phyloP scores from a whole-genome alignment of 2,329 filamentous ascomycete species.

The Sphaerulina musiva region DNA sequence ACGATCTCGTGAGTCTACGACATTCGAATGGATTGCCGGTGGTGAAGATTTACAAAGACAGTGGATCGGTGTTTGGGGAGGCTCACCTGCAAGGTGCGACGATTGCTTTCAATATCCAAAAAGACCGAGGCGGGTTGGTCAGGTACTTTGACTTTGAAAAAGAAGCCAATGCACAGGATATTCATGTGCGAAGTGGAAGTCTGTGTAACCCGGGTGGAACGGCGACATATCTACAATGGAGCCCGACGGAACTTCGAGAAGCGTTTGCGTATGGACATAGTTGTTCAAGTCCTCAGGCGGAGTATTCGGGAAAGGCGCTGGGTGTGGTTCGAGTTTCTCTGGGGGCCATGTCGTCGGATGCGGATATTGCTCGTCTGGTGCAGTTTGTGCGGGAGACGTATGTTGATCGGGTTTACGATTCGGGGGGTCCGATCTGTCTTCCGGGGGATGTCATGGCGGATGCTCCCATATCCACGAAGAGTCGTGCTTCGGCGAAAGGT shows the following conservation, averaged over 20 bases:
- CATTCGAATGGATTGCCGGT: constrained; percentile 64
- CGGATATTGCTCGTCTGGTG: constrained; percentile 66
- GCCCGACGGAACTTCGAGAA: constrained; percentile 69
- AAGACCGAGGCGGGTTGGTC: constrained; percentile 62
- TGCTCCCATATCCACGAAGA: constrained; percentile 1
- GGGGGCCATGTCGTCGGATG: constrained; percentile 75
- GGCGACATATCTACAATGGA: constrained; percentile 61
- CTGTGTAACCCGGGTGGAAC: constrained; percentile 87
- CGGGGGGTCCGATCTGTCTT: constrained; percentile 12
- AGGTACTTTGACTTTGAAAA: constrained; percentile 80
- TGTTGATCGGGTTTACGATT: constrained; percentile 16
- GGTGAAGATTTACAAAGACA: constrained; percentile 57
- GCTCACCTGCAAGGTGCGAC: constrained; percentile 58
- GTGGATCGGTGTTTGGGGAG: constrained; percentile 38
- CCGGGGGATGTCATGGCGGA: constrained; percentile 7
- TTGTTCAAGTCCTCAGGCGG: constrained; percentile 73
- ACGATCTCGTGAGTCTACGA: constrained; percentile 51
- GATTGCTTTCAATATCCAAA: constrained; percentile 73
- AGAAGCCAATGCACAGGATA: constrained; percentile 64
- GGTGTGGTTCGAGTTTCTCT: constrained; percentile 78
- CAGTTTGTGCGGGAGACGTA: constrained; percentile 24
- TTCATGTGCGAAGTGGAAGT: constrained; percentile 78
- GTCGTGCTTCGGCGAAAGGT: constrained; percentile 4
- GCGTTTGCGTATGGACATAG: constrained; percentile 78
- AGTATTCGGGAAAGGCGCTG: constrained; percentile 77